Base-by-base conservation (phyloP, 441 rosid genomes). In the Erodium trifolium region DNA sequence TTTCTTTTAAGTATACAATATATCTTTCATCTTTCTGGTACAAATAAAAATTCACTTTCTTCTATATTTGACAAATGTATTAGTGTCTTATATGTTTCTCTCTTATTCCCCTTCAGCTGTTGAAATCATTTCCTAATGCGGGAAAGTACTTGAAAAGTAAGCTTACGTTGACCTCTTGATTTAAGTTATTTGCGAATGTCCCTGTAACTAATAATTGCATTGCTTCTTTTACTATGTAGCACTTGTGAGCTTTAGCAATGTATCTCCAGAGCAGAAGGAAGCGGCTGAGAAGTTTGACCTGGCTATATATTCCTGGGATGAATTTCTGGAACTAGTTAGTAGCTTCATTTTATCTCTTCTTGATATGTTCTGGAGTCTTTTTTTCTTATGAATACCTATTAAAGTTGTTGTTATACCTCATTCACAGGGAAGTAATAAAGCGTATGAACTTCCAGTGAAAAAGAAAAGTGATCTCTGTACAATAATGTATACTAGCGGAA, bases 401-500 rank as follows among this genome's bases (percentile, higher is more conserved):
- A 68, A 43, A 9, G 29, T 59, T 59, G 39, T 43, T 59, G 3
- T 59, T 1, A 18, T 9, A 7, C 29, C 0, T 66, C 45, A 51
- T 65, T 75, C 67, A 70, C 77, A 93, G 97, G 94, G 97, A 75
- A 88, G 75, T 73, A 73, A 69, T 68, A 82, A 88, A 64, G 78
- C 84, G 27, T 86, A 77, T 79, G 97, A 92, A 51, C 90, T 89
- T 70, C 96, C 97, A 0, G 76, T 49, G 72, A 91, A 86, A 71
- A 81, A 72, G 77, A 78, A 83, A 81, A 81, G 78, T 55, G 97
- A 91, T 71, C 88, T 94, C 67, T 92, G 97, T 78, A 94, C 97
- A 55, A 16, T 91, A 45, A 94, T 91, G 99, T 93, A 93, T 73
- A 93, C 99, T 5, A 91, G 99, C 6, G 99, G 99, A 73, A 94